Percentiles rank a stretch among this genome's conserved stretches.
Conservation (phyloP, 129 eudicot genomes). For the Helianthus tuberosus region DNA sequence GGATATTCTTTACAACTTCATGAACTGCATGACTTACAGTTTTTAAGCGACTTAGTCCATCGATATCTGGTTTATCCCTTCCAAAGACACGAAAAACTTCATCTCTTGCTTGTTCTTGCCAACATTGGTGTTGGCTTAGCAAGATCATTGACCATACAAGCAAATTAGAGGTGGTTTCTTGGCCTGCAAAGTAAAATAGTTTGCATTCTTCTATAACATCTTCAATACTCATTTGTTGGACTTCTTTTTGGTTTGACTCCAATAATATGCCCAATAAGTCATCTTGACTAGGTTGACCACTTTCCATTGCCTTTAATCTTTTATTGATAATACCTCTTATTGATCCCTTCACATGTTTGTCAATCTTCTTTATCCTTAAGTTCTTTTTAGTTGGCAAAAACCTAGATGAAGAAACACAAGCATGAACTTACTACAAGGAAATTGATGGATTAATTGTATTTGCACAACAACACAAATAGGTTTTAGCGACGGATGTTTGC, state of each 20-base stretch:
- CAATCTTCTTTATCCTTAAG: conserved; percentile 35
- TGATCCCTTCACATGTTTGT: conserved; percentile 36
- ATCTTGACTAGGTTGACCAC: conserved; percentile 21
- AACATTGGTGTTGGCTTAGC: conserved; percentile 32
- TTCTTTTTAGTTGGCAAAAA: conserved; percentile 38
- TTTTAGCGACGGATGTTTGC: too few species aligned
- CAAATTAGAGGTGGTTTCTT: conserved; percentile 37
- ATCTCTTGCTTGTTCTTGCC: conserved; percentile 40
- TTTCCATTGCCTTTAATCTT: conserved; percentile 36
- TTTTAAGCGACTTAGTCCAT: conserved; percentile 34
- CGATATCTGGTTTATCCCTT: conserved; percentile 18
- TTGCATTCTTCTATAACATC: conserved; percentile 42
- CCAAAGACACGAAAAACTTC: conserved; percentile 36
- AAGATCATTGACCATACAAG: conserved; percentile 42
- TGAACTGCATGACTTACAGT: conserved; percentile 18
- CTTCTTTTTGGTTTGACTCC: conserved; percentile 32
- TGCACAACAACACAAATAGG: too few species aligned
- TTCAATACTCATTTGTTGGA: conserved; percentile 33
- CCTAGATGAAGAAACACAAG: conserved; percentile 9
- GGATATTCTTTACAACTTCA: too few species aligned
- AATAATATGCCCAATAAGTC: conserved; percentile 37
- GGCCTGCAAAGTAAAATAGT: conserved; percentile 40
- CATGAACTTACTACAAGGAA: not conserved
- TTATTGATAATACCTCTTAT: conserved; percentile 30
- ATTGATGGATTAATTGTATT: not conserved